Percentiles rank a stretch among this genome's conserved stretches.
phyloP scores from a whole-genome alignment of 345 rosid species.

The Mallotus nudiflorus region DNA sequence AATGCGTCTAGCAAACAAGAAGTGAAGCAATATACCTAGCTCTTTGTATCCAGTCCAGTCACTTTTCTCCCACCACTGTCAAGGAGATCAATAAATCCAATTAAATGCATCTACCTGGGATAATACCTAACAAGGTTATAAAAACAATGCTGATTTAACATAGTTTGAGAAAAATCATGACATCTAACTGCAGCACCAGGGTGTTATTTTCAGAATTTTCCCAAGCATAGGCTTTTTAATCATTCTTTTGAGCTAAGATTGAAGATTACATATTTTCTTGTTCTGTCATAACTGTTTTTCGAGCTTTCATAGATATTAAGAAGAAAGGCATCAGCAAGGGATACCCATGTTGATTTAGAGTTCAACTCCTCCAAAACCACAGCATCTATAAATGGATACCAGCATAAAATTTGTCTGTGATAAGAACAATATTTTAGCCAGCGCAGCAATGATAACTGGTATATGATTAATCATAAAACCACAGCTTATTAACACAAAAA shows the following conservation, averaged over 20 bases:
- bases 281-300: neutral
- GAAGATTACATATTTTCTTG: neutral
- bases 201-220: too few species aligned
- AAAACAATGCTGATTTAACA: conserved; percentile 37
- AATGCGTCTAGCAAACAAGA: conserved; percentile 1
- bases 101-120: conserved; percentile 74
- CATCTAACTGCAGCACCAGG: neutral
- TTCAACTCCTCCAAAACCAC: neutral
- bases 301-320: neutral
- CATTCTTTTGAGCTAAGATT: too few species aligned
- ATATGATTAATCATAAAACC: too few species aligned
- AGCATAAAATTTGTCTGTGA: neutral
- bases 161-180: conserved; percentile 13
- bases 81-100: conserved; percentile 78
- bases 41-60: conserved; percentile 99
- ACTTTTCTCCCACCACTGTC: conserved; percentile 99
- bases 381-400: neutral
- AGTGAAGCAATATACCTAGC: conserved; percentile 59
- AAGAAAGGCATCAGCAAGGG: neutral
- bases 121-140: conserved; percentile 47
- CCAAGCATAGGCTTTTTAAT: too few species aligned
- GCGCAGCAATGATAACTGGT: neutral
- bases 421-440: neutral
- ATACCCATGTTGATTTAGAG: neutral
- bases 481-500: neutral